Evolutionary conservation across 2,329 filamentous ascomycete genomes (phyloP).

Genomic region (Neoscytalidium dimidiatum): DNA sequence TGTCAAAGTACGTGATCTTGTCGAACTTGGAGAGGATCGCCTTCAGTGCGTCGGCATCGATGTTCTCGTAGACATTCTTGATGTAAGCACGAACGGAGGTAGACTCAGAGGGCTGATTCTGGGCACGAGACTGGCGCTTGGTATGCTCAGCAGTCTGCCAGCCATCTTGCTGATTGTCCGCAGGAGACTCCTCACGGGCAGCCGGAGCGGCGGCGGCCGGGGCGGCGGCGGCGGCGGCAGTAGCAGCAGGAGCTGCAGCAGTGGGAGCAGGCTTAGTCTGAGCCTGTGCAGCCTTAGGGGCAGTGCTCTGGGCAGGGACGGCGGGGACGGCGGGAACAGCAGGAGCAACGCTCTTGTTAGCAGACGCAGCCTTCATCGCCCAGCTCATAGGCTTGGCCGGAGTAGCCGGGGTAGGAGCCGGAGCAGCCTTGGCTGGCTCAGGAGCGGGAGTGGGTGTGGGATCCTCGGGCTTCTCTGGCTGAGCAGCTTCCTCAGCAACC

Average conservation of each 20-base stretch:
- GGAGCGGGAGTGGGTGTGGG: slow-evolving; percentile 59
- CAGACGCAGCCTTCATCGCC: slow-evolving; percentile 63
- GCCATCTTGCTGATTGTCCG: slow-evolving; percentile 53
- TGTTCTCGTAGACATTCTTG: slow-evolving; percentile 91
- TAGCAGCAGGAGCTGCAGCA: slow-evolving; percentile 28
- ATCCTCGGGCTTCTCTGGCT: slow-evolving; percentile 64
- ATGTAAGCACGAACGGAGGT: slow-evolving; percentile 85
- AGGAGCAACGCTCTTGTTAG: slow-evolving; percentile 46
- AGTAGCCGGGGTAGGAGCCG: slow-evolving; percentile 60
- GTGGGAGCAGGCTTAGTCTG: slow-evolving; percentile 25
- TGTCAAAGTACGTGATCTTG: slow-evolving; percentile 64
- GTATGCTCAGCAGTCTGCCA: slow-evolving; percentile 91
- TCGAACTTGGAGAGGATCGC: slow-evolving; percentile 69
- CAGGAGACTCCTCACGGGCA: slow-evolving; percentile 29
- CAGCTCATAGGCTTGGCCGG: slow-evolving; percentile 64
- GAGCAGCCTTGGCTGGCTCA: slow-evolving; percentile 58
- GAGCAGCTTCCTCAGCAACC: slow-evolving; percentile 35
- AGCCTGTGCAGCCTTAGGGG: slow-evolving; percentile 32
- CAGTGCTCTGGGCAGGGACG: slow-evolving; percentile 35
- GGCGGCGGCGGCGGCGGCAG: slow-evolving; percentile 30
- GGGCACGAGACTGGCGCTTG: slow-evolving; percentile 78
- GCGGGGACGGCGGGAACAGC: slow-evolving; percentile 38
- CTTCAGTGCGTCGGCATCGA: slow-evolving; percentile 73
- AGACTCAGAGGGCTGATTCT: slow-evolving; percentile 68
- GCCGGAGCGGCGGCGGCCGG: slow-evolving; percentile 28